Percentiles rank a stretch among this genome's conserved stretches.
Conservation (phyloP, 2,329 filamentous ascomycete species). For the Ophiosphaerella narmari region DNA sequence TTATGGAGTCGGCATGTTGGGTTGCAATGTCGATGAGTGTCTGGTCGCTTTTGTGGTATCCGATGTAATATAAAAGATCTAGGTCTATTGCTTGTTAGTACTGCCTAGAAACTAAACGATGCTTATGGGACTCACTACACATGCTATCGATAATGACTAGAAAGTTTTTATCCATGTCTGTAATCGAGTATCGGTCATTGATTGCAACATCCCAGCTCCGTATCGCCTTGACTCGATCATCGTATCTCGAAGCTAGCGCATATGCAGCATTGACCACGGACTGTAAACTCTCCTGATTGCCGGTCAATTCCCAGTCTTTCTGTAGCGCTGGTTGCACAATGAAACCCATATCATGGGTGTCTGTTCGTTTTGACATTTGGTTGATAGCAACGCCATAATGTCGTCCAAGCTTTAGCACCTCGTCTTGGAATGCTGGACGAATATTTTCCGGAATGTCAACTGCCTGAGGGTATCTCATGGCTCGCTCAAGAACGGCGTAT, state of each 20-base stretch:
- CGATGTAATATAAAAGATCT: slow-evolving; percentile 47
- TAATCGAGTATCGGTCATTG: slow-evolving; percentile 45
- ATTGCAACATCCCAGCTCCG: slow-evolving; percentile 55
- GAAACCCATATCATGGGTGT: slow-evolving; percentile 62
- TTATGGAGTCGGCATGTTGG: slow-evolving; percentile 45
- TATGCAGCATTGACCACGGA: slow-evolving; percentile 52
- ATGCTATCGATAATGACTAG: slow-evolving; percentile 53
- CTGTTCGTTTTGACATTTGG: slow-evolving; percentile 46
- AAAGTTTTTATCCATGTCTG: slow-evolving; percentile 43
- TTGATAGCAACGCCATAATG: slow-evolving; percentile 41
- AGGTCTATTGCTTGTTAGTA: slow-evolving; percentile 33
- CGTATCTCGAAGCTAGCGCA: slow-evolving; percentile 52
- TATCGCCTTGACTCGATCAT: slow-evolving; percentile 50
- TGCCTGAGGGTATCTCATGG: slow-evolving; percentile 34
- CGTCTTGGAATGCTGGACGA: slow-evolving; percentile 24
- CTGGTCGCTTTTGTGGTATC: slow-evolving; percentile 34
- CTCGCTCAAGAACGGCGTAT: slow-evolving; percentile 39
- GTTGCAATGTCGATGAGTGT: slow-evolving; percentile 45
- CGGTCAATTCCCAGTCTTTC: slow-evolving; percentile 55
- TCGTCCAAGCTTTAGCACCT: slow-evolving; percentile 32
- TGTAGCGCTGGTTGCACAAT: slow-evolving; percentile 57
- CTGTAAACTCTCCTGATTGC: slow-evolving; percentile 45
- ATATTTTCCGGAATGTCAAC: slow-evolving; percentile 23
- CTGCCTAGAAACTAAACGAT: neutral
- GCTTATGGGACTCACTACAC: slow-evolving; percentile 34